Evolutionary conservation across 257 asterid species (phyloP).

Genomic region (Thymus quinquecostatus): DNA sequence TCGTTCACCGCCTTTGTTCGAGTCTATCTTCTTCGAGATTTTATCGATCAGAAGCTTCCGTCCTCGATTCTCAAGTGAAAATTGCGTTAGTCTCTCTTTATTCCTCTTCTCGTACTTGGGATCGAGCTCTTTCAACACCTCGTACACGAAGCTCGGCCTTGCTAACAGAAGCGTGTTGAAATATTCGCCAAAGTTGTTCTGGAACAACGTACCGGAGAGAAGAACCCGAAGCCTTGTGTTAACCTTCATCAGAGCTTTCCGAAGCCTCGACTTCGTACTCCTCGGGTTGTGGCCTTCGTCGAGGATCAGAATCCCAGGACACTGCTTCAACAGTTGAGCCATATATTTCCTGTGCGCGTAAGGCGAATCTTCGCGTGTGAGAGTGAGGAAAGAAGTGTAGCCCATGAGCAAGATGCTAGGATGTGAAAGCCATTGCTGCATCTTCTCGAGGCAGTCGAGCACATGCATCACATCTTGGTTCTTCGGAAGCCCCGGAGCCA

Average conservation of each 20-base stretch:
- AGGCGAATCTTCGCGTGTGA: constrained; percentile 89
- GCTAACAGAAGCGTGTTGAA: constrained; percentile 93
- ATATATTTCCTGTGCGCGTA: constrained; percentile 96
- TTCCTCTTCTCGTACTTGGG: constrained; percentile 80
- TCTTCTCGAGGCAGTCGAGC: constrained; percentile 90
- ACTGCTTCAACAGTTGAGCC: constrained; percentile 84
- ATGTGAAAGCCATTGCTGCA: constrained; percentile 95
- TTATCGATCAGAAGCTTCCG: constrained; percentile 80
- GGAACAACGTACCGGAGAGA: constrained; percentile 93
- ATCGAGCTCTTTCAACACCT: constrained; percentile 83
- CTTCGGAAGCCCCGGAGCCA: constrained; percentile 75
- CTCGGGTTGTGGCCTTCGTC: constrained; percentile 99
- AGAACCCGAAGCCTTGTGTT: constrained; percentile 79
- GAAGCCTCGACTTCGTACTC: constrained; percentile 90
- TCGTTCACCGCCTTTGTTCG: constrained; percentile 68
- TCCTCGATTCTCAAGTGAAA: constrained; percentile 79
- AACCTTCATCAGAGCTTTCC: constrained; percentile 92
- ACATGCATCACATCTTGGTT: constrained; percentile 99
- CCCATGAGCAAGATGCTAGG: constrained; percentile 98
- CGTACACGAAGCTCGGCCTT: constrained; percentile 78
- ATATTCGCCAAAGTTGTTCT: constrained; percentile 95
- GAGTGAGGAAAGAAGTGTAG: constrained; percentile 83
- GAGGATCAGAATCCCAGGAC: constrained; percentile 89
- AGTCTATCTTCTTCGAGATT: constrained; percentile 77
- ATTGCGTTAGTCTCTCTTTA: constrained; percentile 55